phyloP scores from a whole-genome alignment of 352 stramenopile species.

The Globisporangium paddicum region DNA sequence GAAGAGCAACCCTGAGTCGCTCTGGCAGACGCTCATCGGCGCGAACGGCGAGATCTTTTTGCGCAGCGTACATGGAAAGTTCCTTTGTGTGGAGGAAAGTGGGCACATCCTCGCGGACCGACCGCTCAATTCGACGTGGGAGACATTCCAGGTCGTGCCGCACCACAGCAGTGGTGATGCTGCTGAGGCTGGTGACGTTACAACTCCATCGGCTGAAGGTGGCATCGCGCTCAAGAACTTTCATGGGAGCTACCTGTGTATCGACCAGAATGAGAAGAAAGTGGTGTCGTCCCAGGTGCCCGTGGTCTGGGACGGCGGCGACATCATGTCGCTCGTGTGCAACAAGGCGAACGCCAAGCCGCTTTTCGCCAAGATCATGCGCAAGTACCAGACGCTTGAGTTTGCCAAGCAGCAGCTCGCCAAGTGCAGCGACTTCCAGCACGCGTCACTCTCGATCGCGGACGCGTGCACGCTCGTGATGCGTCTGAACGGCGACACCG shows the following conservation, averaged over 20 bases:
- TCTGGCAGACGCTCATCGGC: conserved; percentile 76
- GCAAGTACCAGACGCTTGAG: conserved; percentile 61
- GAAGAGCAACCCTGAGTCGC: conserved; percentile 26
- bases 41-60: conserved; percentile 57
- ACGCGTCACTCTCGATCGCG: conserved; percentile 45
- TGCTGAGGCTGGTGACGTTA: neutral
- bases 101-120: conserved; percentile 69
- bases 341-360: conserved; percentile 47
- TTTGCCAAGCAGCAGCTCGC: conserved; percentile 44
- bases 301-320: conserved; percentile 63
- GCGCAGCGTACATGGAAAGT: conserved; percentile 76
- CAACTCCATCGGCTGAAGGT: conserved; percentile 2
- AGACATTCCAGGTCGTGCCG: conserved; percentile 82
- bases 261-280: conserved; percentile 40
- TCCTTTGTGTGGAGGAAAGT: conserved; percentile 76
- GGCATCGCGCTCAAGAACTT: conserved; percentile 73
- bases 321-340: conserved; percentile 75
- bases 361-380: conserved; percentile 62
- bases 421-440: conserved; percentile 45
- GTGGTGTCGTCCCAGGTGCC: conserved; percentile 42
- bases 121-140: conserved; percentile 76
- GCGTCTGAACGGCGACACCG: conserved; percentile 52
- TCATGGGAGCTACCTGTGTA: conserved; percentile 73
- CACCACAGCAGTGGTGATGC: conserved; percentile 19
- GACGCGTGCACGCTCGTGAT: conserved; percentile 62